phyloP scores from a whole-genome alignment of 2,329 filamentous ascomycete species.

The Parastagonospora avenae region DNA sequence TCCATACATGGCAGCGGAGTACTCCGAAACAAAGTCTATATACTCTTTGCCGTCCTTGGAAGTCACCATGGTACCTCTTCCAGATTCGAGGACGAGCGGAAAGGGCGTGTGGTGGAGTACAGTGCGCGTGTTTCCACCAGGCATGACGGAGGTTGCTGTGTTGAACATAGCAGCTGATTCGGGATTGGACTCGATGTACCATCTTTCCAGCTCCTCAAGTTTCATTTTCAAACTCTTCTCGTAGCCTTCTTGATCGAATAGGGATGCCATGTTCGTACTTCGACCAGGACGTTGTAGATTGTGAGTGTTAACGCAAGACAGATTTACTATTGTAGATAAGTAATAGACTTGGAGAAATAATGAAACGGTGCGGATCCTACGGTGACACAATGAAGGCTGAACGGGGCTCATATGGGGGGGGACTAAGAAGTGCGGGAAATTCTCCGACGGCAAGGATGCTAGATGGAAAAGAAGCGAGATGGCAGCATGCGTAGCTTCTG shows the following conservation, averaged over 20 bases:
- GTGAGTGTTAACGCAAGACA: too few relatives aligned
- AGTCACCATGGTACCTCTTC: background rate
- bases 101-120: background rate
- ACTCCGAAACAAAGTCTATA: background rate
- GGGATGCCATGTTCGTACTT: too few relatives aligned
- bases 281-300: too few relatives aligned
- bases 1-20: background rate
- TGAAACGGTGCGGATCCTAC: too few relatives aligned
- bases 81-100: background rate
- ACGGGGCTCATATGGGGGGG: too few relatives aligned
- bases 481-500: too few relatives aligned
- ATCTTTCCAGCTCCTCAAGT: background rate
- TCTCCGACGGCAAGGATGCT: too few relatives aligned
- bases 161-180: background rate
- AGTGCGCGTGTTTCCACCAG: background rate
- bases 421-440: too few relatives aligned
- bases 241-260: background rate
- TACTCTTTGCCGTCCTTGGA: background rate
- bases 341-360: too few relatives aligned
- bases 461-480: too few relatives aligned
- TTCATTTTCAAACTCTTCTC: background rate
- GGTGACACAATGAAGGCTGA: too few relatives aligned
- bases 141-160: background rate
- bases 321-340: too few relatives aligned
- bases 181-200: background rate